A percentile compares a stretch with the other conserved stretches of the same genome.
phyloP scores from a whole-genome alignment of 176 grass and related monocot genomes.

The Zea mays region Zm-B73-REFERENCE-NAM-5.0 NC_050100.1:119272001-119272500 shows the following conservation, averaged over 20 bases:
- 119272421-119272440: slow-evolving; percentile 62
- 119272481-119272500: slow-evolving; percentile 80
- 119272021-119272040: slow-evolving; percentile 5
- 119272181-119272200: slow-evolving; percentile 74
- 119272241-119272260: slow-evolving; percentile 70
- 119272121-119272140: slow-evolving; percentile 68
- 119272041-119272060: slow-evolving; percentile 29
- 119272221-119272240: slow-evolving; percentile 74
- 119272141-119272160: slow-evolving; percentile 66
- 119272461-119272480: slow-evolving; percentile 80
- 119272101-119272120: slow-evolving; percentile 71
- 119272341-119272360: slow-evolving; percentile 74
- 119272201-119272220: slow-evolving; percentile 61
- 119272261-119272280: slow-evolving; percentile 79
- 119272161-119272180: slow-evolving; percentile 74
- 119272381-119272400: slow-evolving; percentile 82
- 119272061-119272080: slow-evolving; percentile 39
- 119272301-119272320: slow-evolving; percentile 65
- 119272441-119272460: slow-evolving; percentile 68
- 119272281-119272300: slow-evolving; percentile 54
- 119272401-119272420: slow-evolving; percentile 74
- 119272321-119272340: slow-evolving; percentile 71
- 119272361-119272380: slow-evolving; percentile 82
- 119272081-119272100: slow-evolving; percentile 22
- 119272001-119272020: slow-evolving; percentile 29